Conservation (phyloP, 805 yeast species). For the Candida ascalaphidarum region DNA sequence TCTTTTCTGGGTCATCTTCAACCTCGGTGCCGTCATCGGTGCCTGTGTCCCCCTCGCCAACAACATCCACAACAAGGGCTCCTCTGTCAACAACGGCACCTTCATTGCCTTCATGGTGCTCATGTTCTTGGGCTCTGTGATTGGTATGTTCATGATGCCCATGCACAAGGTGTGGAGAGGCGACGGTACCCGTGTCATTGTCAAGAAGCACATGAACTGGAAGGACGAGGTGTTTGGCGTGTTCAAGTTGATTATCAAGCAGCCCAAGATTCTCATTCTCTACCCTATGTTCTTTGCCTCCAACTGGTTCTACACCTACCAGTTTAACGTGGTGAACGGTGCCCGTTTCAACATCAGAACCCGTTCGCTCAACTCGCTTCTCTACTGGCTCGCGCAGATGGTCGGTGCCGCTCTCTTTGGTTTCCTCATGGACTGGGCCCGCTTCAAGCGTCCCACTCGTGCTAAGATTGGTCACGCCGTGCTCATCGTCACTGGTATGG, state of each 20-base stretch:
- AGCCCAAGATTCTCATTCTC: constrained; percentile 38
- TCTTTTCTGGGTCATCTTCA: constrained; percentile 54
- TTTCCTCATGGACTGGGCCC: constrained; percentile 34
- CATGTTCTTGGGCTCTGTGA: constrained; percentile 37
- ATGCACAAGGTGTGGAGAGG: constrained; percentile 38
- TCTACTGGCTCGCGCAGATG: constrained; percentile 57
- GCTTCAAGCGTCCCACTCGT: constrained; percentile 34
- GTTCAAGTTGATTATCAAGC: constrained; percentile 23
- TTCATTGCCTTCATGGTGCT: constrained; percentile 46
- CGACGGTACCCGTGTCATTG: constrained; percentile 42
- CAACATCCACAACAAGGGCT: constrained; percentile 29
- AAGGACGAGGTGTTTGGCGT: constrained; percentile 36
- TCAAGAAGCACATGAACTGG: constrained; percentile 37
- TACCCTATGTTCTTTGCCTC: constrained; percentile 59
- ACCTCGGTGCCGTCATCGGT: constrained; percentile 56
- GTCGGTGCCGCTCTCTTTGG: constrained; percentile 47
- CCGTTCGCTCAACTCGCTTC: constrained; percentile 50
- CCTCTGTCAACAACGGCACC: constrained; percentile 36
- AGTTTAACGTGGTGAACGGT: constrained; percentile 50
- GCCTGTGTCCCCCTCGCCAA: constrained; percentile 48
- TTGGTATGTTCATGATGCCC: constrained; percentile 42
- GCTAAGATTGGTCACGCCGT: constrained; percentile 38
- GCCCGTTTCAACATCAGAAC: constrained; percentile 51
- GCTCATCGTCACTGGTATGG: constrained; percentile 31
- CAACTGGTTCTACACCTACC: constrained; percentile 62